Evolutionary conservation across 2,329 filamentous ascomycete species (phyloP).

Genomic region (Microsporum ferrugineum): DNA sequence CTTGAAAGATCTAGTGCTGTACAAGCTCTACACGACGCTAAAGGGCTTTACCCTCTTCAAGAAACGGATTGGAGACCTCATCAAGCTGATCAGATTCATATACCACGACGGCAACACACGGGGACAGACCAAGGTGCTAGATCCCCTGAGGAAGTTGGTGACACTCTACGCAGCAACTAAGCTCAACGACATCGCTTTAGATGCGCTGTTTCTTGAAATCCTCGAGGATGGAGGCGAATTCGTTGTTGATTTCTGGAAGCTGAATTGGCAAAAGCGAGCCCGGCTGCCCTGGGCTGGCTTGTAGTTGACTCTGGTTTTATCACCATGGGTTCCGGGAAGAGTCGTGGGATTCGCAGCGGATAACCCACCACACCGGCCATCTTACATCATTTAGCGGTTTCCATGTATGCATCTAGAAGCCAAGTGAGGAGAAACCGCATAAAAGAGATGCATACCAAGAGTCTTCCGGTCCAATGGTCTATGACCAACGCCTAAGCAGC

Average conservation of each 20-base stretch:
- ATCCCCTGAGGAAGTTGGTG: not conserved
- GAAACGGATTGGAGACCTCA: not conserved
- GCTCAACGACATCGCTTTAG: not conserved
- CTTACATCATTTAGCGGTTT: not conserved
- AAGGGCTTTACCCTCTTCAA: conserved; percentile 21
- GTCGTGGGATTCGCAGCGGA: no score
- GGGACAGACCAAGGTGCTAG: no score
- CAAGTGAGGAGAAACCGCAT: not conserved
- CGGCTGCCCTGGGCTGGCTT: not conserved
- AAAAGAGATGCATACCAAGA: not conserved
- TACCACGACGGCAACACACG: not conserved
- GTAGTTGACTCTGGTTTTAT: no score
- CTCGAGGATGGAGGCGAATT: conserved; percentile 2
- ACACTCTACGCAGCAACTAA: not conserved
- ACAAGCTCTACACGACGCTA: conserved; percentile 27
- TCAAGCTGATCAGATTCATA: not conserved
- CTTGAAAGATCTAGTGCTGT: conserved; percentile 23
- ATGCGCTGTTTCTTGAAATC: not conserved
- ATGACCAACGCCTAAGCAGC: not conserved
- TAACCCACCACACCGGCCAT: not conserved
- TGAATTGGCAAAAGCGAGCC: not conserved
- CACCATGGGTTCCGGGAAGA: no score
- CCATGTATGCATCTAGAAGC: not conserved
- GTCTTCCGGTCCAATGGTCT: not conserved
- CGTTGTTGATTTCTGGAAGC: conserved; percentile 3